Conservation (phyloP, 176 grass and related monocot species). For the Tuctoria greenei region DNA sequence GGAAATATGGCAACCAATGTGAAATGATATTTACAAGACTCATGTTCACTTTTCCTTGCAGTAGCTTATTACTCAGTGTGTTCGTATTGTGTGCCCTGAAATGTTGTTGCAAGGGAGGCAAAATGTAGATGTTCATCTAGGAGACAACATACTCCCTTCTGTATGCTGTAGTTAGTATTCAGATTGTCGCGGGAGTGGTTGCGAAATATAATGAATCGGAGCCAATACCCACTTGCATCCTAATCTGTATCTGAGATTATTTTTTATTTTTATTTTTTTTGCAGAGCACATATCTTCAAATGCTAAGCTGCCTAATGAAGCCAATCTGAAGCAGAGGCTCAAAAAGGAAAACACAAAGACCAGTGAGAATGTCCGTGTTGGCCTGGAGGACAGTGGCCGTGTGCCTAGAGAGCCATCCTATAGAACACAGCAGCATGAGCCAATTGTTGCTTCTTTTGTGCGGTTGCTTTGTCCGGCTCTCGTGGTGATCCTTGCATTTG, state of each 20-base stretch:
- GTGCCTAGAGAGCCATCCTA: background rate
- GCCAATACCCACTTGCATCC: background rate
- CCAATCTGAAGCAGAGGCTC: conserved; percentile 18
- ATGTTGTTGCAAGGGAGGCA: too few relatives aligned
- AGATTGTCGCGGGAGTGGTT: background rate
- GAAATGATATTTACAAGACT: background rate
- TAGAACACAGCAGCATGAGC: background rate
- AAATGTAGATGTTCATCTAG: background rate
- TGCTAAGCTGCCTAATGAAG: background rate
- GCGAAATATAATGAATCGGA: background rate
- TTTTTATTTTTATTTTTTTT: background rate
- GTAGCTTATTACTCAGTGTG: background rate
- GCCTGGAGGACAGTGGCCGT: background rate
- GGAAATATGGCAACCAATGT: background rate
- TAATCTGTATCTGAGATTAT: conserved; percentile 10
- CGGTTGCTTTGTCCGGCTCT: background rate
- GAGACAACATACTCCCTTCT: background rate
- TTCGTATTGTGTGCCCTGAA: background rate
- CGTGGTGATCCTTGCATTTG: conserved; percentile 28
- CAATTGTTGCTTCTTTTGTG: background rate
- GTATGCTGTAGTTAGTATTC: background rate
- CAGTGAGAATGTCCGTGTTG: background rate
- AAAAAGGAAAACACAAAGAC: background rate
- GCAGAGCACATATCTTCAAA: conserved; percentile 25
- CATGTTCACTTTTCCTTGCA: background rate